Percentiles rank a stretch among this genome's conserved stretches.
Evolutionary conservation across 768 basidiomycete species (phyloP).

Genomic region (Tricholoma furcatifolium): DNA sequence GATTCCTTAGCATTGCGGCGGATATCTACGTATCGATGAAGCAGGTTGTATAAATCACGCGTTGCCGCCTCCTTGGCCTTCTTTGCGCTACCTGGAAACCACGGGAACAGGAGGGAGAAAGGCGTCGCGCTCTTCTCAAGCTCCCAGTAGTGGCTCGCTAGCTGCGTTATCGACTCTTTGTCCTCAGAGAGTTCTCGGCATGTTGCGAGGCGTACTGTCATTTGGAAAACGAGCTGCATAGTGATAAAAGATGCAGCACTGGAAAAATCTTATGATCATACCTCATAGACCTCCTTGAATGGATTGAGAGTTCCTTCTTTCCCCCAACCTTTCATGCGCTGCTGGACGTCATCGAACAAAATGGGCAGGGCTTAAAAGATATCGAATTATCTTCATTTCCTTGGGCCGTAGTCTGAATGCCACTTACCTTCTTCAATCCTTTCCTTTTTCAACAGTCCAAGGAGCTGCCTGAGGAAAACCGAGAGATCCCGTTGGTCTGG

Average conservation of each 20-base stretch:
- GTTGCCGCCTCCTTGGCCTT: slow-evolving; percentile 16
- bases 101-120: slow-evolving; percentile 18
- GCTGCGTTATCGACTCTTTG: slow-evolving; percentile 12
- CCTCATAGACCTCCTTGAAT: too few species aligned
- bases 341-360: too few species aligned
- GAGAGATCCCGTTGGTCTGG: slow-evolving; percentile 16
- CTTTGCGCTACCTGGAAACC: slow-evolving; percentile 20
- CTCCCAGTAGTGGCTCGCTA: slow-evolving; percentile 19
- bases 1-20: slow-evolving; percentile 12
- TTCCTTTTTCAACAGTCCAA: too few species aligned
- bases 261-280: too few species aligned
- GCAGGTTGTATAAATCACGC: slow-evolving; percentile 12
- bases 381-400: too few species aligned
- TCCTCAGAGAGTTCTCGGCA: slow-evolving; percentile 27
- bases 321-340: too few species aligned
- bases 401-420: too few species aligned
- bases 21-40: slow-evolving; percentile 15
- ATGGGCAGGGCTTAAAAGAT: too few species aligned
- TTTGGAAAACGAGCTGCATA: slow-evolving; percentile 26
- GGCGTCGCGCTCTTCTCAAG: slow-evolving; percentile 26
- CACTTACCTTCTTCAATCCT: too few species aligned
- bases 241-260: too few species aligned
- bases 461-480: too few species aligned
- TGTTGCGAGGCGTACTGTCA: slow-evolving; percentile 29
- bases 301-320: too few species aligned